Percentiles rank a stretch among this genome's conserved stretches.
phyloP scores from a whole-genome alignment of 2,329 filamentous ascomycete species.

The Fusarium sp. region DNA sequence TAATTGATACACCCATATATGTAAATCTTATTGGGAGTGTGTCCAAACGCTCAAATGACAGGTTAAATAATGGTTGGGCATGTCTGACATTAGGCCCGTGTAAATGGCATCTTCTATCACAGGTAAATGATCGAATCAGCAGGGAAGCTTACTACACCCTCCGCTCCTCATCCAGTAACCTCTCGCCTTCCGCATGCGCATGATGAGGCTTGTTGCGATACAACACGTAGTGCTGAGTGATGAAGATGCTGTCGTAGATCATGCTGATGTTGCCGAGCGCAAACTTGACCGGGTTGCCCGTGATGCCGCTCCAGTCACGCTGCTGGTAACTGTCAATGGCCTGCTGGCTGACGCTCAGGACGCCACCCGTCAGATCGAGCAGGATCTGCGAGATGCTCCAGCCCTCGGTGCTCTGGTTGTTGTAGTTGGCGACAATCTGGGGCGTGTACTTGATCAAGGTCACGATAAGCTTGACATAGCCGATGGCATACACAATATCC shows the following conservation, averaged over 20 bases:
- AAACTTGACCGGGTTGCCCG: constrained; percentile 92
- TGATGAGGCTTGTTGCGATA: constrained; percentile 60
- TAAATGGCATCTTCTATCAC: background rate
- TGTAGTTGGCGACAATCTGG: constrained; percentile 85
- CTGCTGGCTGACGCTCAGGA: constrained; percentile 85
- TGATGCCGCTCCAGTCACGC: constrained; percentile 89
- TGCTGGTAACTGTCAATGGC: constrained; percentile 87
- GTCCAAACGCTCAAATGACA: constrained; percentile 19
- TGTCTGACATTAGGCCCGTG: background rate
- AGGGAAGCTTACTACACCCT: constrained; percentile 31
- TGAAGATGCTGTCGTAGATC: constrained; percentile 87
- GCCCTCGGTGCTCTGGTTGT: constrained; percentile 84
- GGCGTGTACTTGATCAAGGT: constrained; percentile 95
- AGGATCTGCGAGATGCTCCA: constrained; percentile 90
- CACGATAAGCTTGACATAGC: constrained; percentile 89
- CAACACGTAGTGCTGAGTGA: constrained; percentile 87
- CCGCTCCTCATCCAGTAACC: constrained; percentile 47
- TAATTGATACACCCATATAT: background rate
- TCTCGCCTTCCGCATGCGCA: constrained; percentile 38
- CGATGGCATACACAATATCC: constrained; percentile 75
- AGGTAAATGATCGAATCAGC: background rate
- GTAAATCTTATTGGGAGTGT: background rate
- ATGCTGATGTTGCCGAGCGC: constrained; percentile 87
- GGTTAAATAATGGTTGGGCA: background rate
- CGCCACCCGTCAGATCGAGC: constrained; percentile 83